Base-by-base conservation (phyloP, 441 rosid species). In the Pelargonium fulgidum region DNA sequence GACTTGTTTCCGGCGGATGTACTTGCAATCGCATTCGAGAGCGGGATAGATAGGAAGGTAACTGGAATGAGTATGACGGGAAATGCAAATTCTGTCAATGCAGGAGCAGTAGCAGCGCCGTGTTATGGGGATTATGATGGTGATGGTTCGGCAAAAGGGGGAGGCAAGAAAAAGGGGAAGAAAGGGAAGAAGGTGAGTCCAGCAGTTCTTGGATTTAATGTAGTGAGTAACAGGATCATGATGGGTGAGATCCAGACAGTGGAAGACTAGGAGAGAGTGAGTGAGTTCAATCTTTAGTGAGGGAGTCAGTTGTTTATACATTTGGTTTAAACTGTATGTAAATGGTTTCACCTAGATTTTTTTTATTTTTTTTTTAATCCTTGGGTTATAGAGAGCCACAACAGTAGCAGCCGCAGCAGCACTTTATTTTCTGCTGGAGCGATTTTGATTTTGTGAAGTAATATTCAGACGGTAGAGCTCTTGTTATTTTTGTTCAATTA, bases 191-290 rank as follows among this genome's bases (percentile, higher is more conserved):
- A 92, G 81, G 86, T 94, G 26, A 92, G 84, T 52, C 81, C 96
- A 1, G 76, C 96, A 1, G 96, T 81, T 75, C 77, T 95, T 45
- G 98, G 98, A 14, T 95, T 95, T 68, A 95, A 84, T 33, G 96
- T 95, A 13, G 97, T 92, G 50, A 95, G 99, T 73, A 92, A 95
- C 85, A 84, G 98, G 70, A 95, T 95, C 73, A 89, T 90, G 98
- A 95, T 81, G 99, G 99, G 99, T 19, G 98, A 95, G 92, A 92
- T 92, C 73, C 99, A 95, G 81, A 73, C 86, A 0, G 77, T 85
- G 56, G 99, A 91, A 56, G 99, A 95, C 64, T 95, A 84, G 83
- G 75, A 64, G 58, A 11, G 17, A 26, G 42, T 24, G 50, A 9
- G 50, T 61, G 39, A 24, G 39, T 12, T 36, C 41, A 36, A 39